Conservation (phyloP, 257 asterid genomes). For the Penstemon newberryi region DNA sequence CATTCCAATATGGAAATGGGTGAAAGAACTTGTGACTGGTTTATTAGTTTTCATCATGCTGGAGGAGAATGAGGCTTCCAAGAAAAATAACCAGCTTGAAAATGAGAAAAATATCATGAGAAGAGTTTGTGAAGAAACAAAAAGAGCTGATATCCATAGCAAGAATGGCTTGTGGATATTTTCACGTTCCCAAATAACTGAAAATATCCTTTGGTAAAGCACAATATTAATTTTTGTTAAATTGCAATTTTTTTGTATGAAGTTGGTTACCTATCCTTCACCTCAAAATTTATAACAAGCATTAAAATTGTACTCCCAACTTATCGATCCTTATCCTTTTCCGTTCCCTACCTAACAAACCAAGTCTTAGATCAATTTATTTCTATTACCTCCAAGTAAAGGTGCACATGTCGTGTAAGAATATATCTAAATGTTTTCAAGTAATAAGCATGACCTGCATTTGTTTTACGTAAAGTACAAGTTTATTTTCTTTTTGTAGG, state of each 20-base stretch:
- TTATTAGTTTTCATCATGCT: neutral
- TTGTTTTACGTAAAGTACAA: constrained; percentile 10
- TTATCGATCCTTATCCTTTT: constrained; percentile 13
- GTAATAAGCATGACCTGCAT: neutral
- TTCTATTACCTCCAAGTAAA: neutral
- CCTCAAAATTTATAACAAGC: neutral
- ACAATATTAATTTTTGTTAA: neutral
- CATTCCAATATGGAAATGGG: too few species aligned
- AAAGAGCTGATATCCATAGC: neutral
- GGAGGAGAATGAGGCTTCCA: constrained; percentile 19
- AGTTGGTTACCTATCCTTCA: neutral
- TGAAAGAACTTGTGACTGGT: too few species aligned
- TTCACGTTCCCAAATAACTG: too few species aligned
- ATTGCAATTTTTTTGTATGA: neutral
- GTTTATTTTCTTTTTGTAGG: neutral
- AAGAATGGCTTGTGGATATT: neutral
- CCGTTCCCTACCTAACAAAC: constrained; percentile 12
- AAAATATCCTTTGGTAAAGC: too few species aligned
- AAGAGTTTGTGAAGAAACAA: constrained; percentile 1
- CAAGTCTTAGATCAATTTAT: neutral
- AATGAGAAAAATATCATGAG: neutral
- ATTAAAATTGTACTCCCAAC: neutral
- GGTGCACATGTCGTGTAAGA: constrained; percentile 12
- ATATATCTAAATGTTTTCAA: neutral
- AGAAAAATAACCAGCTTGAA: neutral